Percentiles rank a stretch among this genome's conserved stretches.
These are phyloP conservation scores for Gossypium bickii DNA, from an alignment of 345 rosid genomes.

Conservation along the genomic window DNA sequence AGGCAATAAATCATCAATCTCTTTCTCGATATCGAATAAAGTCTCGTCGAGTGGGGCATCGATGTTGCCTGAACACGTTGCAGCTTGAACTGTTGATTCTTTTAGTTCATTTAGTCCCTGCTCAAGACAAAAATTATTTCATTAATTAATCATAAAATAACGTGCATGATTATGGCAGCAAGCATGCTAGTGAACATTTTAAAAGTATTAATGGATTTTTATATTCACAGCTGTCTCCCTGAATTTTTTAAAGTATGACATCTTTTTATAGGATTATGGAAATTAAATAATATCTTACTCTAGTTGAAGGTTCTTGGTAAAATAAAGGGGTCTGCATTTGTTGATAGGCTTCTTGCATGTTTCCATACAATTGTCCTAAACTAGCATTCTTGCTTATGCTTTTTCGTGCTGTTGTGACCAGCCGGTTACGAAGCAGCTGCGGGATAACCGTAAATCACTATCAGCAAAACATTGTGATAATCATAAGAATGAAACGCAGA, in stretches of 20 bases:
- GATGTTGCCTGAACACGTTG: constrained; percentile 53
- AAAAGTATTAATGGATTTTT: background rate
- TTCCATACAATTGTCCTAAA: constrained; percentile 74
- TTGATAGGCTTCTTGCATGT: constrained; percentile 73
- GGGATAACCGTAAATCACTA: background rate
- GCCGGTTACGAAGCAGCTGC: constrained; percentile 82
- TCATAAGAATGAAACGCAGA: background rate
- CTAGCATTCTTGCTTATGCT: constrained; percentile 68
- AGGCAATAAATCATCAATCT: constrained; percentile 72
- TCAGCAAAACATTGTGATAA: background rate
- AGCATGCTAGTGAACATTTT: background rate
- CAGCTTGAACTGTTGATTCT: constrained; percentile 68
- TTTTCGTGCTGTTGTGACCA: constrained; percentile 58
- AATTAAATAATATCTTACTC: constrained; percentile 14
- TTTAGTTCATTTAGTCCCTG: constrained; percentile 69
- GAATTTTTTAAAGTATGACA: background rate
- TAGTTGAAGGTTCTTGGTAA: constrained; percentile 51
- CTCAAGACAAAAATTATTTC: background rate
- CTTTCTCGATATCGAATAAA: constrained; percentile 71
- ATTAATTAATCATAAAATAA: background rate
- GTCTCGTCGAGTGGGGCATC: constrained; percentile 70
- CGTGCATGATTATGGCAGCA: background rate
- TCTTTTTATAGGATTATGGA: background rate
- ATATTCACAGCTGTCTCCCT: background rate
- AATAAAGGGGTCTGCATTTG: constrained; percentile 90